Evolutionary conservation across 129 eudicot species (phyloP), one percentile per base, ranked within the genome.

Genomic region (Smallanthus sonchifolius): DNA sequence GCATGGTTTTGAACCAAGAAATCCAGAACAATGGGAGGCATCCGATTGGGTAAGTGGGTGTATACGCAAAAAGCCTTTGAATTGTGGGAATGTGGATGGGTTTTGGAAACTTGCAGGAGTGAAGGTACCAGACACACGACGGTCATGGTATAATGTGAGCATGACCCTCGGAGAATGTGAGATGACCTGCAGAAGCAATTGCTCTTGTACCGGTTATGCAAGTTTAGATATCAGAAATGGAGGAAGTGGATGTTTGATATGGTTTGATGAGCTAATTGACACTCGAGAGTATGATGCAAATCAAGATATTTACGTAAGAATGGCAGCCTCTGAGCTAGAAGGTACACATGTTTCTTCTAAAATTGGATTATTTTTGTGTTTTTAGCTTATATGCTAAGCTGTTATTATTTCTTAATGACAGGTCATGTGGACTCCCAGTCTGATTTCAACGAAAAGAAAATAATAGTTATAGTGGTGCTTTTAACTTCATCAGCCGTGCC

Each of bases 271-370:
- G 5, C 47, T 75, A 15, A 51, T 75, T 20, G 84, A 80, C 59
- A 34, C 75, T 5, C 16, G 79, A 49, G 61, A 56, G 11, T 62
- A 44, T n/a, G 56, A 63, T 44, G 63, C 56, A 2, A 19, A 49
- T n/a, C 81, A 75, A 35, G 61, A 60, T 40, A 7, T 75, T 17
- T 81, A 81, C 35, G 24, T 75, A 40, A 61, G 73, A 68, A 34
- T 75, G 67, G 34, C 67, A 38, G 76, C 59, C 48, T 81, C 84
- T 1, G 77, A 81, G 34, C 36, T 45, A 67, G 43, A 2, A 61
- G 67, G 42, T 61, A 20, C 64, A 56, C 64, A 56, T 8, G 15
- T 56, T 60, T 36, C 20, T 62, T 62, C 32, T 15, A 62, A 15
- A 36, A 11, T 35, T 49, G 3, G 56, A 5, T 49, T 14, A n/a